A percentile compares a stretch with the other conserved stretches of the same genome.
These are phyloP conservation scores for Neurospora sp. DNA, from an alignment of 2,329 filamentous ascomycete genomes.

Conservation along the genomic window DNA sequence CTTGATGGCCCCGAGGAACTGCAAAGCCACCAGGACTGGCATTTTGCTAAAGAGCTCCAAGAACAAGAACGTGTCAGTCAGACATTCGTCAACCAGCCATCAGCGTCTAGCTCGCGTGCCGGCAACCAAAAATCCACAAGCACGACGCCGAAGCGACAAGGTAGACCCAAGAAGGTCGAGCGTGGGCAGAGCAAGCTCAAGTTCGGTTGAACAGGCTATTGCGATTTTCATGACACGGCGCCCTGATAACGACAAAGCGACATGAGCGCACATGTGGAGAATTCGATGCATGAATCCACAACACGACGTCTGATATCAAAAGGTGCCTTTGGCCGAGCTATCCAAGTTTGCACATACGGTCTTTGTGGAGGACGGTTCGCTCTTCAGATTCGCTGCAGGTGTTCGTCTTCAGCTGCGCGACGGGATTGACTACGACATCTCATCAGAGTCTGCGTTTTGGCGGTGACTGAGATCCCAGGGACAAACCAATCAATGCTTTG, in stretches of 20 bases:
- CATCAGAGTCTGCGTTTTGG: background rate
- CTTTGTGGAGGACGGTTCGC: background rate
- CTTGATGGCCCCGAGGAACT: slow-evolving; percentile 48
- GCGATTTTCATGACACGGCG: slow-evolving; percentile 1
- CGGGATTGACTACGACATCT: background rate
- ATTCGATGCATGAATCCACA: background rate
- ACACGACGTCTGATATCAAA: background rate
- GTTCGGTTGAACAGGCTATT: slow-evolving; percentile 38
- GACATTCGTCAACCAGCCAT: slow-evolving; percentile 31
- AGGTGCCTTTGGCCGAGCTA: background rate
- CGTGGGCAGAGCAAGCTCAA: slow-evolving; percentile 51
- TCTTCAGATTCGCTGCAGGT: background rate
- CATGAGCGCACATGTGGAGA: background rate
- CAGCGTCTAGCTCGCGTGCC: slow-evolving; percentile 24
- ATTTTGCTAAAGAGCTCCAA: slow-evolving; percentile 82
- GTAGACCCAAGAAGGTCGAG: slow-evolving; percentile 35
- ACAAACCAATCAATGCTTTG: background rate
- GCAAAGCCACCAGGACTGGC: slow-evolving; percentile 84
- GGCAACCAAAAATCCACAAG: slow-evolving; percentile 20
- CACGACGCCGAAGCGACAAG: slow-evolving; percentile 31
- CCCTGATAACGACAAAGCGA: background rate
- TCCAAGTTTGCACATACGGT: background rate
- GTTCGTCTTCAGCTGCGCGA: background rate
- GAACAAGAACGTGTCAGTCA: slow-evolving; percentile 46
- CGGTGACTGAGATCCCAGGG: background rate